These are phyloP conservation scores for Podila horticola DNA, from an alignment of 192 early-diverging fungal species.

Conservation along the genomic window DNA sequence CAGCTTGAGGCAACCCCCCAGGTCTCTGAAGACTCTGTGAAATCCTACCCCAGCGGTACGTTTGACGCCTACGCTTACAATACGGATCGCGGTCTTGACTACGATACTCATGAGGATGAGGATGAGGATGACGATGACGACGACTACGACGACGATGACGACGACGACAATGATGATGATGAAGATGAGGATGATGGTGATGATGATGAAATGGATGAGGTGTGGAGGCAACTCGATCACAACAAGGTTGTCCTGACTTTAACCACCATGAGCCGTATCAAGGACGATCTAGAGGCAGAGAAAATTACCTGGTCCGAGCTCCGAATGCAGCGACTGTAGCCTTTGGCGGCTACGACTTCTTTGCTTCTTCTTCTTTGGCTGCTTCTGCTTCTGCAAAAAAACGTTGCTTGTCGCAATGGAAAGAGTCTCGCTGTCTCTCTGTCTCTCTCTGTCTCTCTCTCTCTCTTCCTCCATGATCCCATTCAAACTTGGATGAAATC, in stretches of 20 bases:
- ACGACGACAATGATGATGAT: background rate
- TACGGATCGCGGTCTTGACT: too few species aligned
- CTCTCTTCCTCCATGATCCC: too few species aligned
- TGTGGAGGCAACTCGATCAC: background rate
- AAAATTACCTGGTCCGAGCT: slow-evolving; percentile 15
- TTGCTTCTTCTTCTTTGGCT: background rate
- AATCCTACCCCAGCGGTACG: too few species aligned
- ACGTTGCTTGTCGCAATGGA: too few species aligned
- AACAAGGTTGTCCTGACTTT: slow-evolving; percentile 9
- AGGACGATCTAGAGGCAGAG: background rate
- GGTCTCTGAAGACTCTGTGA: too few species aligned
- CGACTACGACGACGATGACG: background rate
- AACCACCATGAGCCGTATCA: slow-evolving; percentile 3
- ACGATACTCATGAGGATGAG: slow-evolving; percentile 4
- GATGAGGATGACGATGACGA: background rate
- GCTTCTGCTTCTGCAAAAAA: background rate
- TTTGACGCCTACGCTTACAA: too few species aligned
- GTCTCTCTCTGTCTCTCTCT: too few species aligned
- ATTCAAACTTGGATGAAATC: too few species aligned
- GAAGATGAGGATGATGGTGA: background rate
- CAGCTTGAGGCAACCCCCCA: too few species aligned
- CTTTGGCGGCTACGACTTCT: background rate
- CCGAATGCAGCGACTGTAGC: background rate
- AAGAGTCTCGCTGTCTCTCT: too few species aligned
- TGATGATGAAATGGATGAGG: background rate